Evolutionary conservation across 495 filamentous ascomycete species (phyloP).

Genomic region (Podospora pseudopauciseta): DNA sequence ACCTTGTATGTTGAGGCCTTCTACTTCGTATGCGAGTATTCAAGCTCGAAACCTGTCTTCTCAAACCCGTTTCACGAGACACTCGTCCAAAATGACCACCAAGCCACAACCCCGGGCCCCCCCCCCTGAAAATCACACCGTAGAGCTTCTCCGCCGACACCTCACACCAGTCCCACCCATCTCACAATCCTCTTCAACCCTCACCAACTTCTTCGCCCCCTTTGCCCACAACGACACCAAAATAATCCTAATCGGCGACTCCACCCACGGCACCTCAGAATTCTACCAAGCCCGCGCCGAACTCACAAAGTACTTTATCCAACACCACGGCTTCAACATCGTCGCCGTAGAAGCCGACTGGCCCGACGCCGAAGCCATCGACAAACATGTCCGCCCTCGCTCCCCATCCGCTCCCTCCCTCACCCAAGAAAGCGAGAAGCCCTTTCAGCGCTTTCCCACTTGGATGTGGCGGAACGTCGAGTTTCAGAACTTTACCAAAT

Average conservation of each 20-base stretch:
- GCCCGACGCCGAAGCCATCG: conserved; percentile 56
- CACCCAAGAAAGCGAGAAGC: conserved; percentile 33
- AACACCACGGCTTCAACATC: conserved; percentile 53
- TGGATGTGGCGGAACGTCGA: conserved; percentile 63
- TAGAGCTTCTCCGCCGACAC: conserved; percentile 12
- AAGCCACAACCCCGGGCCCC: not conserved
- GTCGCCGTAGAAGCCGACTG: conserved; percentile 58
- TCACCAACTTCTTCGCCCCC: conserved; percentile 1
- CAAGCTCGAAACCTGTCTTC: not conserved
- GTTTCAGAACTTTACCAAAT: conserved; percentile 55
- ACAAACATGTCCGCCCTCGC: conserved; percentile 51
- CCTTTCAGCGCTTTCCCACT: conserved; percentile 54
- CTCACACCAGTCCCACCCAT: conserved; percentile 13
- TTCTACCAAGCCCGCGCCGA: conserved; percentile 55
- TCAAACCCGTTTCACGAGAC: no score
- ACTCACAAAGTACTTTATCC: conserved; percentile 53
- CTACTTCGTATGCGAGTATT: not conserved
- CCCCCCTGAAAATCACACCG: conserved; percentile 5
- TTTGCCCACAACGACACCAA: conserved; percentile 19
- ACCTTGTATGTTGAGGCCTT: not conserved
- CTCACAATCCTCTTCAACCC: not conserved
- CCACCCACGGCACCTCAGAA: conserved; percentile 57
- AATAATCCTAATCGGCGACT: conserved; percentile 55
- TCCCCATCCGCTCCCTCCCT: conserved; percentile 27
- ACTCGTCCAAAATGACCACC: conserved; percentile 10